Evolutionary conservation across 768 basidiomycete species (phyloP), one percentile per base, ranked within the genome.

Genomic region (Podaxis sp.): DNA sequence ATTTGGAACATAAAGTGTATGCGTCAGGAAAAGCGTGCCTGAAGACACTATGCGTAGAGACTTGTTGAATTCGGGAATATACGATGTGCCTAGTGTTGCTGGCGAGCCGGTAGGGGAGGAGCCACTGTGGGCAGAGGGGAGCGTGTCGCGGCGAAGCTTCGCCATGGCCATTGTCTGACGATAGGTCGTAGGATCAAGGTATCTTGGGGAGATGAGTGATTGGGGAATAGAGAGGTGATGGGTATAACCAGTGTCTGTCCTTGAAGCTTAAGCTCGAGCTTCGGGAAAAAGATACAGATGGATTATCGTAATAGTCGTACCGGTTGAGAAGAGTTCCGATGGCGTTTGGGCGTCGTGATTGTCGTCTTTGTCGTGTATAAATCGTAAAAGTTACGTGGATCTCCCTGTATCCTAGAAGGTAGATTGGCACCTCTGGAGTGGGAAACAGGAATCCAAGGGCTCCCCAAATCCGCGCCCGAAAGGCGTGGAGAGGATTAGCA

Each of bases 21-120:
- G 87, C 4, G 90, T 91, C 49, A 90, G 73, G 70, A 94, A 94
- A 43, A 94, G 81, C 9, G 92, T 90, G 13, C 92, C 92, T 12
- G 88, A 87, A 2, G 90, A 89, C 43, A 94, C 82, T 25, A 94
- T 85, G 49, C 91, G 87, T 17, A 91, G 78, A n/a, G 83, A 78
- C 67, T 71, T 76, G 57, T 66, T 69, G 57, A 70, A 68, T 64
- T 77, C 77, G 47, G 60, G 46, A 3, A 49, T 49, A 55, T 27
- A 43, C 15, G 60, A 8, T 33, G 51, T 17, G 17, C 59, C 59
- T 19, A n/a, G 52, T 41, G 53, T 13, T 22, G 33, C 37, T n/a
- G 53, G 41, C 15, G 60, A 54, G 7, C 33, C 43, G 27, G 27
- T 33, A 11, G 53, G 60, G 0, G 60, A 49, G n/a, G 60, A 13